phyloP scores from a whole-genome alignment of 2,329 filamentous ascomycete species.

The Delphinella strobiligena region DNA sequence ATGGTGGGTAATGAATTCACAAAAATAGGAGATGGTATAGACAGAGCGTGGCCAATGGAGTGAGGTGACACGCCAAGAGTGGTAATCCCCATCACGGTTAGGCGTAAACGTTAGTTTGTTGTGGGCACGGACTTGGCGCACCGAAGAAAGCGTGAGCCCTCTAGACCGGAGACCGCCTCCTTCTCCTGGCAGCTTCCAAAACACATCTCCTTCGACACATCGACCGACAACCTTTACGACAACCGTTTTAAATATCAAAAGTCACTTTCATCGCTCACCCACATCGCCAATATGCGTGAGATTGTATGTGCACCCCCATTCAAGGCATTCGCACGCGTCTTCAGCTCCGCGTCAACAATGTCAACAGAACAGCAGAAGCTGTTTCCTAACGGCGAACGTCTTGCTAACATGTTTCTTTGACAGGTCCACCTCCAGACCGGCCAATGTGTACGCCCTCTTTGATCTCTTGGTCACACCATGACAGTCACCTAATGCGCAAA shows the following conservation, averaged over 20 bases:
- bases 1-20: no score
- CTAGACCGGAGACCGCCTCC: neutral
- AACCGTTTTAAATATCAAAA: constrained; percentile 2
- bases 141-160: neutral
- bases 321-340: constrained; percentile 29
- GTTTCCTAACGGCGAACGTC: constrained; percentile 18
- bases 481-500: constrained; percentile 2
- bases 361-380: constrained; percentile 9
- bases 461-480: constrained; percentile 5
- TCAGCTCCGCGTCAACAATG: constrained; percentile 29
- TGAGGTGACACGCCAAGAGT: neutral
- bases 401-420: constrained; percentile 44
- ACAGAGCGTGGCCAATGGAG: no score
- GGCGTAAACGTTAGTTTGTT: neutral
- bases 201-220: neutral
- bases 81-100: no score
- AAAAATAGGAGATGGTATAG: no score
- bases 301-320: constrained; percentile 43
- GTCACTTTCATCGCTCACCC: constrained; percentile 5
- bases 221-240: constrained; percentile 6
- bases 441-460: constrained; percentile 70
- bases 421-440: constrained; percentile 99
- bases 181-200: neutral
- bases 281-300: constrained; percentile 48
- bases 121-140: neutral